These are phyloP conservation scores for Paradendryphiella salina DNA, from an alignment of 2,329 filamentous ascomycete genomes.

Conservation along the genomic window DNA sequence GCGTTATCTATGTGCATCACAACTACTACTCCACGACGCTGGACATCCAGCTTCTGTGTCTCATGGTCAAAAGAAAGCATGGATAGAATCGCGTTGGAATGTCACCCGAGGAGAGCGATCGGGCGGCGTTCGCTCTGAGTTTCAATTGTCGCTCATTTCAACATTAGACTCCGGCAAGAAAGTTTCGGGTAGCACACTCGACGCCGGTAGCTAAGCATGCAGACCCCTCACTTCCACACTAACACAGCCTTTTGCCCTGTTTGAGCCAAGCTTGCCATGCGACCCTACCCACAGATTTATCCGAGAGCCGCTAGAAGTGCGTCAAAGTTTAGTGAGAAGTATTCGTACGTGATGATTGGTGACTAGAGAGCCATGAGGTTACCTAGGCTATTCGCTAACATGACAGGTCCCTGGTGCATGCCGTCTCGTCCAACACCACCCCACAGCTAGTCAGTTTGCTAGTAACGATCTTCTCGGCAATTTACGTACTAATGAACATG, in stretches of 20 bases:
- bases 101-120: no score
- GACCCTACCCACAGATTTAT: slow-evolving; percentile 1
- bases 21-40: not conserved
- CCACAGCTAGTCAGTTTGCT: slow-evolving; percentile 1
- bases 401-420: slow-evolving; percentile 2
- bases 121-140: no score
- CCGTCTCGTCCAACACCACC: slow-evolving; percentile 1
- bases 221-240: not conserved
- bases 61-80: no score
- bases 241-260: not conserved
- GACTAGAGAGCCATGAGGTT: not conserved
- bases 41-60: not conserved
- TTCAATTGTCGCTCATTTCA: no score
- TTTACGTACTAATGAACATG: not conserved
- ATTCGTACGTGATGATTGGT: slow-evolving; percentile 1
- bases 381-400: not conserved
- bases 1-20: not conserved
- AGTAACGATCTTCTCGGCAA: slow-evolving; percentile 5
- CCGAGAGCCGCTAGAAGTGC: not conserved
- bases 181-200: slow-evolving; percentile 1
- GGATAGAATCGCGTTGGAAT: no score
- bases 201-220: not conserved
- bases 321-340: not conserved
- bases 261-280: slow-evolving; percentile 3
- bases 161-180: not conserved